Base-by-base conservation (phyloP, 2,329 filamentous ascomycete species). In the Reticulascus tulasneorum region DNA sequence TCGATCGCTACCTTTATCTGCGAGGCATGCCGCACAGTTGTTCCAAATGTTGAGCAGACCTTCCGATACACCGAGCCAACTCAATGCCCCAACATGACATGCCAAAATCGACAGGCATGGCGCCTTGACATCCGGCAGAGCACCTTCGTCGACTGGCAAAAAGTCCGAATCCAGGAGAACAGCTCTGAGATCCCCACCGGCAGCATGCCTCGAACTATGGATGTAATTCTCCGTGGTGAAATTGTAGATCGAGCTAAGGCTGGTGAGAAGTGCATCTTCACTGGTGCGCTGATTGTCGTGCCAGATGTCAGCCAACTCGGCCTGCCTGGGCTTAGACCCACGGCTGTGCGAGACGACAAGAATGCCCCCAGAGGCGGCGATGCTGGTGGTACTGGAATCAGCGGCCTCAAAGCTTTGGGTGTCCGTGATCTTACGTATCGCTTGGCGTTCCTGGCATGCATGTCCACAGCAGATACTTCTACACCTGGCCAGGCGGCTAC, bases 81-180 rank as follows among this genome's bases (percentile, higher is more conserved):
- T 4, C 88, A 96, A 66, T 98, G 93, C 51, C 91, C 93, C 9
- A 97, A 97, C 55, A 59, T 70, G 18, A 85, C 77, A 7, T 98
- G 93, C 59, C 82, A 82, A 51, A 98, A 98, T 65, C 82, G 93
- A 18, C 69, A 83, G 40, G 88, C 86, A n/a, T 98, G 93, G 93
- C 82, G 89, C 47, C 67, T 98, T n/a, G 91, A 98, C 52, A 96
- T 98, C 53, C 77, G 88, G 27, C 91, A 94, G 60, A 96, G 90
- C 60, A 97, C 90, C 0, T 98, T 98, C 58, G 86, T 98, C 44
- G 93, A 98, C 65, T 98, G 93, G 93, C 93, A 98, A 59, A 97
- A 97, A 60, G 89, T 97, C 17, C 86, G 94, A 45, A 88, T 97
- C 44, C 93, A 98, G 63, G 93, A 98, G 63, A 98, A 97, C 67